Conservation (phyloP, 2,329 filamentous ascomycete species). For the Alternaria sp. region DNA sequence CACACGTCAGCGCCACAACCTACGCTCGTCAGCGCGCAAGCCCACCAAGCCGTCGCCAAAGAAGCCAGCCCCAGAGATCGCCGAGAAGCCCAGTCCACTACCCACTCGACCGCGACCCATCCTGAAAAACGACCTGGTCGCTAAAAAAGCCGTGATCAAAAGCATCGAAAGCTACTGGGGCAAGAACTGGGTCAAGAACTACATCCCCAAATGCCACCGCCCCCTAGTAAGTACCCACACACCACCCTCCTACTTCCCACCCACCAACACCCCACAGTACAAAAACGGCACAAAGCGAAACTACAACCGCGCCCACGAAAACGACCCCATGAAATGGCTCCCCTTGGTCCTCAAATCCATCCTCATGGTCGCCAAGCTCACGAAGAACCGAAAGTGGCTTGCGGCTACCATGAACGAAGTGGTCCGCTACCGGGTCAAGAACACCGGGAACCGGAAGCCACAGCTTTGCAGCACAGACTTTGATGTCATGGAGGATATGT, state of each 20-base stretch:
- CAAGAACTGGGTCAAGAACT: constrained; percentile 32
- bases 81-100: constrained; percentile 27
- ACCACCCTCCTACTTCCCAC: not conserved
- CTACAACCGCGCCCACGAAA: constrained; percentile 28
- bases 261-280: not conserved
- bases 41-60: constrained; percentile 4
- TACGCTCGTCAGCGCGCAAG: not conserved
- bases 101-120: constrained; percentile 24
- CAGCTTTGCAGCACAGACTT: constrained; percentile 43
- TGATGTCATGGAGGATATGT: constrained; percentile 43
- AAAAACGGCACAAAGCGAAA: constrained; percentile 22
- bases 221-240: constrained; percentile 26
- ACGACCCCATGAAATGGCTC: constrained; percentile 38
- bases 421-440: constrained; percentile 38
- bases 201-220: constrained; percentile 40
- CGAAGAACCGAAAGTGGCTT: constrained; percentile 27
- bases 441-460: constrained; percentile 42
- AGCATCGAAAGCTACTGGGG: constrained; percentile 40
- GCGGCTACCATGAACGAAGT: constrained; percentile 36
- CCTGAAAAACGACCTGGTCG: constrained; percentile 34
- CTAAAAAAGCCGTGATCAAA: constrained; percentile 31
- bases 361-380: constrained; percentile 32
- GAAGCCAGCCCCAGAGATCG: not conserved
- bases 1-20: not conserved
- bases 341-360: constrained; percentile 38